These are phyloP conservation scores for Carex parvula DNA, from an alignment of 176 grass and related monocot species.

Conservation along the genomic window DNA sequence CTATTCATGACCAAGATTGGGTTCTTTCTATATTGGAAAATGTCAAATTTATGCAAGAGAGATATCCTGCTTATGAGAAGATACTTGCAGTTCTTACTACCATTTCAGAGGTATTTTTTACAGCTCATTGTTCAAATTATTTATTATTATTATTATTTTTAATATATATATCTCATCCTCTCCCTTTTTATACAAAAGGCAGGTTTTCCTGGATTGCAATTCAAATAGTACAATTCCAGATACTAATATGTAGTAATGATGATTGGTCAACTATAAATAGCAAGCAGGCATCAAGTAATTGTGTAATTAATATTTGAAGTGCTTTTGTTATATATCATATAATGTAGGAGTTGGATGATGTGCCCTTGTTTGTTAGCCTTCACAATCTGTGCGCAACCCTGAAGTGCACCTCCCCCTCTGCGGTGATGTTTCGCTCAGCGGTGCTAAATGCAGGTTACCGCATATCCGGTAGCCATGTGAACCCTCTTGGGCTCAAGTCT, in stretches of 20 bases:
- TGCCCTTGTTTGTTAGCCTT: slow-evolving; percentile 89
- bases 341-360: slow-evolving; percentile 76
- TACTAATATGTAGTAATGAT: not conserved
- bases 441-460: slow-evolving; percentile 95
- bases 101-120: slow-evolving; percentile 62
- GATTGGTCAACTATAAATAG: not conserved
- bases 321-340: slow-evolving; percentile 23
- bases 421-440: slow-evolving; percentile 78
- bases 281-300: not conserved
- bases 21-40: slow-evolving; percentile 64
- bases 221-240: not conserved
- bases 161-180: not conserved
- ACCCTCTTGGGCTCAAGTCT: slow-evolving; percentile 72
- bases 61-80: slow-evolving; percentile 85
- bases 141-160: slow-evolving; percentile 9
- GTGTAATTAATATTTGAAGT: not conserved
- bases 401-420: slow-evolving; percentile 78
- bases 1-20: slow-evolving; percentile 96
- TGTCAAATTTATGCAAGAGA: slow-evolving; percentile 61
- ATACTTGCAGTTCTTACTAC: slow-evolving; percentile 74
- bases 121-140: not conserved
- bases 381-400: slow-evolving; percentile 86
- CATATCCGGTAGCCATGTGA: slow-evolving; percentile 73
- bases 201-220: not conserved
- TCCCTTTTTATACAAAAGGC: not conserved